A percentile compares a stretch with the other conserved stretches of the same genome.
Evolutionary conservation across 352 stramenopile genomes (phyloP).

Genomic region (Hyphochytrium catenoides): DNA sequence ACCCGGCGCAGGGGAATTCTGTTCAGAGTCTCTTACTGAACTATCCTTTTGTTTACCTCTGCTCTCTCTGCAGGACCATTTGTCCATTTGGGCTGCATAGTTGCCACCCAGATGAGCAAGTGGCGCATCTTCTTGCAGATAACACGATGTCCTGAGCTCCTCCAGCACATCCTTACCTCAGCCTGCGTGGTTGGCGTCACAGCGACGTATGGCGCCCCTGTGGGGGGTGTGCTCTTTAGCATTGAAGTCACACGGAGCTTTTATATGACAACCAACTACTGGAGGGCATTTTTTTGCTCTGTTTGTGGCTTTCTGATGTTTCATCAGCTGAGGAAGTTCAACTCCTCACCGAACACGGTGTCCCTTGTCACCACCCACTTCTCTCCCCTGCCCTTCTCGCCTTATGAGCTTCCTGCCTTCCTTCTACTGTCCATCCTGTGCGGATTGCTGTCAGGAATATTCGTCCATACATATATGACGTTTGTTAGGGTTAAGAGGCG

Average conservation of each 20-base stretch:
- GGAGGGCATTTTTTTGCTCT: conserved; percentile 64
- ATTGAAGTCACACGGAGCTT: conserved; percentile 59
- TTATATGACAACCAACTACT: conserved; percentile 68
- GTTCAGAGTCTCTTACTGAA: too few species aligned
- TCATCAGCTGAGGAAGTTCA: conserved; percentile 26
- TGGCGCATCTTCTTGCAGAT: conserved; percentile 33
- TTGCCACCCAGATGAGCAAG: conserved; percentile 28
- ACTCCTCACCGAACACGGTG: conserved; percentile 8
- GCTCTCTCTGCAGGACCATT: conserved; percentile 28
- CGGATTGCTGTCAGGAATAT: conserved; percentile 43
- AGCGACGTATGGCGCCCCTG: conserved; percentile 36
- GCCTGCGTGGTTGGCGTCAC: conserved; percentile 46
- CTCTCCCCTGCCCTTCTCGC: conserved; percentile 34
- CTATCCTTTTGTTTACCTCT: too few species aligned
- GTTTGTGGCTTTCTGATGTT: conserved; percentile 60
- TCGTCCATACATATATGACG: conserved; percentile 33
- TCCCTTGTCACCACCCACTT: conserved; percentile 42
- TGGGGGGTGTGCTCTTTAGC: conserved; percentile 44
- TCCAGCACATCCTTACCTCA: conserved; percentile 31
- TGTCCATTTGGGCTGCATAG: conserved; percentile 43
- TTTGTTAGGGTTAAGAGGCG: conserved; percentile 18
- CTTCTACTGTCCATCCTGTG: conserved; percentile 46
- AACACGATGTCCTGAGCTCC: conserved; percentile 23
- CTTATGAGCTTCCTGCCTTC: conserved; percentile 44
- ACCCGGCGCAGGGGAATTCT: too few species aligned